Evolutionary conservation across 108 stramenopile species (phyloP).

Genomic region (Nitzschia sp.): DNA sequence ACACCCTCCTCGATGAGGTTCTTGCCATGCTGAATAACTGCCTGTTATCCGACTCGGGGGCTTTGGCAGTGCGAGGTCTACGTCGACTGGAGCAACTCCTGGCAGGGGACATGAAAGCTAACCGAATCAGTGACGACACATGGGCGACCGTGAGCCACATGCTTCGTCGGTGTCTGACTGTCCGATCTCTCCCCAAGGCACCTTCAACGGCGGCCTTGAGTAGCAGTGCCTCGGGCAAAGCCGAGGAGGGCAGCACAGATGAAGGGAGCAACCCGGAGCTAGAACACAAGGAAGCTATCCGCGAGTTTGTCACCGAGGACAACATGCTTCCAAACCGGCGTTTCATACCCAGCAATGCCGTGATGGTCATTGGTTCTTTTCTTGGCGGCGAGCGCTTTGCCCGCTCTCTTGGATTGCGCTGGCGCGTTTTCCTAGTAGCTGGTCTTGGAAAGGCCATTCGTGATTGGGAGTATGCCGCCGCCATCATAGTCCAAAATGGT

Average conservation of each 20-base stretch:
- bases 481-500: constrained; percentile 38
- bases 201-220: neutral
- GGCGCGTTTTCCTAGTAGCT: constrained; percentile 72
- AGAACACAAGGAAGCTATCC: constrained; percentile 50
- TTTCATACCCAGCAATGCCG: constrained; percentile 81
- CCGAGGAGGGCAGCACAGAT: constrained; percentile 25
- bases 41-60: constrained; percentile 77
- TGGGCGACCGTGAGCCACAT: constrained; percentile 90
- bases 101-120: constrained; percentile 58
- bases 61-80: constrained; percentile 73
- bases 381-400: constrained; percentile 64
- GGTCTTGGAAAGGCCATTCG: constrained; percentile 73
- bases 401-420: constrained; percentile 62
- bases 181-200: constrained; percentile 59
- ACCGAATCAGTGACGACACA: constrained; percentile 59
- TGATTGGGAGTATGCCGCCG: constrained; percentile 77
- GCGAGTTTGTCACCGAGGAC: constrained; percentile 79
- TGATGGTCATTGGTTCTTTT: constrained; percentile 70
- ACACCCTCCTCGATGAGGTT: constrained; percentile 72
- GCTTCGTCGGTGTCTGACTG: constrained; percentile 69
- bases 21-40: constrained; percentile 86
- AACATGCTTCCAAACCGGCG: constrained; percentile 65
- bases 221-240: neutral
- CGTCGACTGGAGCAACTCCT: constrained; percentile 76
- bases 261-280: constrained; percentile 35